Conservation (phyloP, 306 rosid species). For the Clitoria ternatea region DNA sequence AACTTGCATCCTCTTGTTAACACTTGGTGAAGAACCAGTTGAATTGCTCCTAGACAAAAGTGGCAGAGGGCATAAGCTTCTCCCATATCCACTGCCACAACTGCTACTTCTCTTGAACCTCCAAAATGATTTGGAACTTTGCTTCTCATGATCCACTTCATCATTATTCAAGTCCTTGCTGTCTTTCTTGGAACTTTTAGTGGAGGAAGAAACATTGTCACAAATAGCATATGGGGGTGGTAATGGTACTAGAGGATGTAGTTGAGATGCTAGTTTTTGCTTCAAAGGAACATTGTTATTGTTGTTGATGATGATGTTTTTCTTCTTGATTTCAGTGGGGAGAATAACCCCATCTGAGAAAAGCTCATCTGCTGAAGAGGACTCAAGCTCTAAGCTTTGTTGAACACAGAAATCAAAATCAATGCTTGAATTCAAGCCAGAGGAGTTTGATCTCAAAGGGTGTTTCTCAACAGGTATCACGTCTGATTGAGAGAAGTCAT, state of each 20-base stretch:
- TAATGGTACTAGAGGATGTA: conserved; percentile 12
- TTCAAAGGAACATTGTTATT: conserved; percentile 9
- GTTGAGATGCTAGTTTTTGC: conserved; percentile 9
- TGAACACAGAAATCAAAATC: conserved; percentile 80
- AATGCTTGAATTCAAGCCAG: conserved; percentile 49
- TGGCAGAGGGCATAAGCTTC: conserved; percentile 78
- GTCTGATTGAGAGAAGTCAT: conserved; percentile 63
- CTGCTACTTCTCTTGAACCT: conserved; percentile 84
- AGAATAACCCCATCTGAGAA: conserved; percentile 72
- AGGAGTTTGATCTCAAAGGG: conserved; percentile 61
- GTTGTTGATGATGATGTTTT: neutral
- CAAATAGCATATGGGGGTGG: conserved; percentile 21
- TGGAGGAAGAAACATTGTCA: neutral
- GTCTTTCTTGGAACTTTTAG: conserved; percentile 38
- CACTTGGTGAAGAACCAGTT: conserved; percentile 62
- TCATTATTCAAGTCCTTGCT: conserved; percentile 21
- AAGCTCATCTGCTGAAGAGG: conserved; percentile 87
- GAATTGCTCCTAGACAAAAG: conserved; percentile 83
- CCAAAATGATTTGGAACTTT: conserved; percentile 67
- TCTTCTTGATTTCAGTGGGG: conserved; percentile 66
- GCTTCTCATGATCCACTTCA: conserved; percentile 51
- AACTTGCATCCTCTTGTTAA: conserved; percentile 39
- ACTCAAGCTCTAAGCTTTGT: conserved; percentile 51
- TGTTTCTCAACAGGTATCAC: conserved; percentile 53
- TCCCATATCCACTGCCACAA: conserved; percentile 79